Percentiles rank a stretch among this genome's conserved stretches.
Evolutionary conservation across 2,329 filamentous ascomycete genomes (phyloP).

Genomic region (Apiospora malaysiana): DNA sequence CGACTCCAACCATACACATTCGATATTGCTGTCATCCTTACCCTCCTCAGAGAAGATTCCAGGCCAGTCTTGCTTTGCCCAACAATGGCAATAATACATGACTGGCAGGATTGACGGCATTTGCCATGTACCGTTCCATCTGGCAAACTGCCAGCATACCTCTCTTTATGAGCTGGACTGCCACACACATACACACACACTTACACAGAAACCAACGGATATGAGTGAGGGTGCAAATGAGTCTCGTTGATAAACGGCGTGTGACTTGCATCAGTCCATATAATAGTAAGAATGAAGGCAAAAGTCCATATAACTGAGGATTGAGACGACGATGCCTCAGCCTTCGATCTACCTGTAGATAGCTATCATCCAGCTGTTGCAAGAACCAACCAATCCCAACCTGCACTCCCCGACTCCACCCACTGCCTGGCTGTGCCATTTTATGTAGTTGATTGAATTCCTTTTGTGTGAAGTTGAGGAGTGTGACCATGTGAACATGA

Average conservation of each 20-base stretch:
- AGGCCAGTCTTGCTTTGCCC: no score
- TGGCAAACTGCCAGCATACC: background rate
- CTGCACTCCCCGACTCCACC: conserved; percentile 26
- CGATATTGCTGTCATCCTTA: background rate
- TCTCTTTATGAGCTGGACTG: background rate
- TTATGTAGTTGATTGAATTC: conserved; percentile 19
- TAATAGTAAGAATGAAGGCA: background rate
- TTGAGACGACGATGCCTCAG: background rate
- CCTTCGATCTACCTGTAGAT: conserved; percentile 10
- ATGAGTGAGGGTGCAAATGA: background rate
- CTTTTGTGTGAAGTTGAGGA: conserved; percentile 19
- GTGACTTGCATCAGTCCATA: conserved; percentile 15
- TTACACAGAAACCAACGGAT: background rate
- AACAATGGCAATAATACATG: no score
- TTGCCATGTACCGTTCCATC: background rate
- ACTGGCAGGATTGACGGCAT: background rate
- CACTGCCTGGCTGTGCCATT: conserved; percentile 18
- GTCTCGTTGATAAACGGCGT: background rate
- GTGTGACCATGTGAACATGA: conserved; percentile 31
- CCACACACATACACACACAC: background rate
- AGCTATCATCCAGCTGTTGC: conserved; percentile 19
- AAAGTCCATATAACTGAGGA: background rate
- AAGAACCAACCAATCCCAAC: conserved; percentile 16
- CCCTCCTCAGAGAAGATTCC: no score
- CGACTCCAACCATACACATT: background rate